Evolutionary conservation across 768 basidiomycete genomes (phyloP).

Genomic region (Boletales sp.): DNA sequence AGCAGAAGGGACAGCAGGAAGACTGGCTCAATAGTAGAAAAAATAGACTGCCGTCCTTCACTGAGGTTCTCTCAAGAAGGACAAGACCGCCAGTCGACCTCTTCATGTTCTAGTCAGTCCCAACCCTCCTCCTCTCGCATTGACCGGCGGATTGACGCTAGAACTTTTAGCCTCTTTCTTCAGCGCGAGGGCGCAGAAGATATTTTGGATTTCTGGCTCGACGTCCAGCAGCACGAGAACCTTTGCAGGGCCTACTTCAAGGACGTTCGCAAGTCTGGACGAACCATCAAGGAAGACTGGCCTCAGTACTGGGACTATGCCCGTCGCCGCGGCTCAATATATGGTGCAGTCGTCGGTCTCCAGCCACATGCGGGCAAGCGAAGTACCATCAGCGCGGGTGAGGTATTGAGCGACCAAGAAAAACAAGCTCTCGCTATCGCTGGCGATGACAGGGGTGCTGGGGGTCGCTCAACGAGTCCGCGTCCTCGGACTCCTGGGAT

Average conservation of each 20-base stretch:
- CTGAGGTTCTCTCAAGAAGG: slow-evolving; percentile 86
- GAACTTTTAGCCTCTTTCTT: slow-evolving; percentile 71
- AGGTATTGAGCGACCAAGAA: slow-evolving; percentile 67
- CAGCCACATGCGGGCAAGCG: slow-evolving; percentile 62
- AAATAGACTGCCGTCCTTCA: slow-evolving; percentile 81
- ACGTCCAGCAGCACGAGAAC: slow-evolving; percentile 99
- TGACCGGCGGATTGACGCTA: slow-evolving; percentile 4
- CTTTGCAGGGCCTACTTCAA: slow-evolving; percentile 99
- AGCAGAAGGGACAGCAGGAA: slow-evolving; percentile 54
- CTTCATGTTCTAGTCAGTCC: slow-evolving; percentile 96
- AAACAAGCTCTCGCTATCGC: slow-evolving; percentile 55
- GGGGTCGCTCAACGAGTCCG: slow-evolving; percentile 58
- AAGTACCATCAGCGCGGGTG: slow-evolving; percentile 79
- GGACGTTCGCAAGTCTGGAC: slow-evolving; percentile 93
- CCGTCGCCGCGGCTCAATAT: slow-evolving; percentile 86
- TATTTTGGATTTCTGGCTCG: slow-evolving; percentile 97
- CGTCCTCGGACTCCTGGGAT: slow-evolving; percentile 39
- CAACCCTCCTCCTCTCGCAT: neutral
- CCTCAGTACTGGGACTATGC: slow-evolving; percentile 98
- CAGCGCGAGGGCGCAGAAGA: slow-evolving; percentile 96
- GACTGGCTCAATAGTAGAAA: slow-evolving; percentile 70
- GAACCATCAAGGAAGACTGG: slow-evolving; percentile 95
- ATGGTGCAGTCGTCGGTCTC: slow-evolving; percentile 83
- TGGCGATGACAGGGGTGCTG: slow-evolving; percentile 39
- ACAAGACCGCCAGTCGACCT: slow-evolving; percentile 95